Evolutionary conservation across 768 basidiomycete genomes (phyloP).

Genomic region (Serpula lacrymans): DNA sequence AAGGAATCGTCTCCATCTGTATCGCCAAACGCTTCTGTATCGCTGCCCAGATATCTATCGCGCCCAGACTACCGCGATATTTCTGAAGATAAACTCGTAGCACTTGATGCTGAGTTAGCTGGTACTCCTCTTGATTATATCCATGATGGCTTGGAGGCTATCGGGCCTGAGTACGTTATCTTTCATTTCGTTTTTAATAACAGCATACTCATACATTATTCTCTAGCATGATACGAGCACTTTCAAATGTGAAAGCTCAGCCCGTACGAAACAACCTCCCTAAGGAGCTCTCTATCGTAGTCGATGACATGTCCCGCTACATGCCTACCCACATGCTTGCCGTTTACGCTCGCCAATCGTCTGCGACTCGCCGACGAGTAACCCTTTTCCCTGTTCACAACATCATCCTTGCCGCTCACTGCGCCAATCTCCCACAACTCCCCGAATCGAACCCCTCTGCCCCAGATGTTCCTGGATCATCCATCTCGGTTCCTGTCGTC

Average conservation of each 20-base stretch:
- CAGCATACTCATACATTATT: conserved; percentile 14
- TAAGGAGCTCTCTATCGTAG: conserved; percentile 18
- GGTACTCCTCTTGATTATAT: conserved; percentile 21
- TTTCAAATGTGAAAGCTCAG: conserved; percentile 23
- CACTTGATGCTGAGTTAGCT: conserved; percentile 24
- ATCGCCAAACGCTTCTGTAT: conserved; percentile 2
- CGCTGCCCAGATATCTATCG: conserved; percentile 22
- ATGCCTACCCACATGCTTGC: conserved; percentile 31
- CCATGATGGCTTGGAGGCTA: conserved; percentile 21
- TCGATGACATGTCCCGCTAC: conserved; percentile 29
- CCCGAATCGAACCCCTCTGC: conserved; percentile 13
- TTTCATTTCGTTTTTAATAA: neutral
- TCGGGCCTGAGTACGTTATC: conserved; percentile 24
- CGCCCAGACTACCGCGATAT: conserved; percentile 17
- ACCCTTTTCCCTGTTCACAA: conserved; percentile 36
- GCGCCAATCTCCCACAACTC: conserved; percentile 24
- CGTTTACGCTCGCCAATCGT: conserved; percentile 23
- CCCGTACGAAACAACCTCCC: conserved; percentile 21
- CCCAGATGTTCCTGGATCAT: conserved; percentile 15
- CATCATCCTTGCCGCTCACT: conserved; percentile 30
- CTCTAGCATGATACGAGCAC: conserved; percentile 28
- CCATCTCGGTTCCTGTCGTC: conserved; percentile 53
- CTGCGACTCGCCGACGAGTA: conserved; percentile 24
- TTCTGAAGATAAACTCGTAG: conserved; percentile 10
- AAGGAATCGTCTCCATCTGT: conserved; percentile 7